Conservation (phyloP, 257 asterid genomes). For the Solanum boliviense region DNA sequence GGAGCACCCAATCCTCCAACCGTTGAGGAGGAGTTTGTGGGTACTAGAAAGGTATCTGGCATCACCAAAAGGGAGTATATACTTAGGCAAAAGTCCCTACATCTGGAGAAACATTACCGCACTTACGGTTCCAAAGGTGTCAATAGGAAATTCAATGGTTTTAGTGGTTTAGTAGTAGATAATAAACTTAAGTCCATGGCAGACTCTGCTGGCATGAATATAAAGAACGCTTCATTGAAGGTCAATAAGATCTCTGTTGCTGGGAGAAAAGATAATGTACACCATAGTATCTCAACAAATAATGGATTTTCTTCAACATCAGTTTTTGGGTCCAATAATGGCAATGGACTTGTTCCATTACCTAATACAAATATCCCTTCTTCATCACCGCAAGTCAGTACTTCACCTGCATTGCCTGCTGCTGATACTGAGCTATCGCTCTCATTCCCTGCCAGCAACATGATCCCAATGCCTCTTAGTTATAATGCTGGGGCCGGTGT, state of each 20-base stretch:
- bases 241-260: slow-evolving; percentile 30
- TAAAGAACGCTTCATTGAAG: slow-evolving; percentile 36
- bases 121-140: slow-evolving; percentile 55
- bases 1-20: slow-evolving; percentile 34
- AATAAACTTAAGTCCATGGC: slow-evolving; percentile 65
- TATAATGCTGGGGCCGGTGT: slow-evolving; percentile 26
- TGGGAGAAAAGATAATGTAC: slow-evolving; percentile 25
- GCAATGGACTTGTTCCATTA: slow-evolving; percentile 18
- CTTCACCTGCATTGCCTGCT: slow-evolving; percentile 37
- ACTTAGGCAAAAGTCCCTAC: slow-evolving; percentile 65
- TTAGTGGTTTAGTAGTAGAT: slow-evolving; percentile 64
- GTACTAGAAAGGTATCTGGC: slow-evolving; percentile 59
- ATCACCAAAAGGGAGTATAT: slow-evolving; percentile 64
- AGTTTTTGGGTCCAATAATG: slow-evolving; percentile 30
- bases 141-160: slow-evolving; percentile 45
- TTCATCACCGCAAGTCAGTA: slow-evolving; percentile 12
- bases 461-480: slow-evolving; percentile 44
- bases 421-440: slow-evolving; percentile 91
- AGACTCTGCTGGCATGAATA: slow-evolving; percentile 39
- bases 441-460: slow-evolving; percentile 49
- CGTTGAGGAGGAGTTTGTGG: slow-evolving; percentile 51
- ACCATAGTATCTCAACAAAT: slow-evolving; percentile 27
- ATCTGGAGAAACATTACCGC: slow-evolving; percentile 64
- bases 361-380: slow-evolving; percentile 28
- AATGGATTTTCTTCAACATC: slow-evolving; percentile 38